Evolutionary conservation across 139 green algal species (phyloP), one percentile per base, ranked within the genome.

Genomic region (Chlamydomonas sp.): DNA sequence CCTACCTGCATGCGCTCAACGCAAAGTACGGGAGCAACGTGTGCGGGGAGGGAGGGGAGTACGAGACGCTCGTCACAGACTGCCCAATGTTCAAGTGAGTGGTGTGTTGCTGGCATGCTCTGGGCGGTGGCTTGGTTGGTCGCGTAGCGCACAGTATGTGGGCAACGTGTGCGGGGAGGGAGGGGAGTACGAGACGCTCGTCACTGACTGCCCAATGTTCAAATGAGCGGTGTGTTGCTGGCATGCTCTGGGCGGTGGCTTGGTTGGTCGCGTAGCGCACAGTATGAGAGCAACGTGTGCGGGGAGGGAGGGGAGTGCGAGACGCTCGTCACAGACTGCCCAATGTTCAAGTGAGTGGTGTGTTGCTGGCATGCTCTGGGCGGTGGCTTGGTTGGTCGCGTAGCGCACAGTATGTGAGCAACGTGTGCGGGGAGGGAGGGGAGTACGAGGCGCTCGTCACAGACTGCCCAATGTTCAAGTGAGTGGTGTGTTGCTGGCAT

Each of bases 11-110:
- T 4, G n/a, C 26, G 13, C 61, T 76, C 6, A 66, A 71, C 33
- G 77, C 83, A 8, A 48, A 71, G 29, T 98, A 89, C 70, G 92
- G 91, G 54, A 87, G 74, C 71, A 96, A 97, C 71, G 83, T 94
- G 48, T 97, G 92, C 73, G 95, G 95, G 0, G 95, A 99, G 81
- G 95, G 95, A 4, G 95, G 95, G 0, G 95, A 99, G 84, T 99
- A 96, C 67, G 95, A 99, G 79, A 97, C 85, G 6, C 77, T 99
- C 0, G 89, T 84, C 2, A 80, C 98, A 31, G 92, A 98, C 84
- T 92, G 82, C 72, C 85, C 91, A 0, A 28, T 92, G 30, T 97
- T 96, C 79, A 76, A 31, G 13, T 4, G 57, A 13, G 73, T 0
- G 48, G 79, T 29, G 91, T 98, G 37, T 74, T 83, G 64, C 71